Evolutionary conservation across 257 asterid genomes (phyloP), one percentile per base, ranked within the genome.

Genomic region (Coffea eugenioides): DNA sequence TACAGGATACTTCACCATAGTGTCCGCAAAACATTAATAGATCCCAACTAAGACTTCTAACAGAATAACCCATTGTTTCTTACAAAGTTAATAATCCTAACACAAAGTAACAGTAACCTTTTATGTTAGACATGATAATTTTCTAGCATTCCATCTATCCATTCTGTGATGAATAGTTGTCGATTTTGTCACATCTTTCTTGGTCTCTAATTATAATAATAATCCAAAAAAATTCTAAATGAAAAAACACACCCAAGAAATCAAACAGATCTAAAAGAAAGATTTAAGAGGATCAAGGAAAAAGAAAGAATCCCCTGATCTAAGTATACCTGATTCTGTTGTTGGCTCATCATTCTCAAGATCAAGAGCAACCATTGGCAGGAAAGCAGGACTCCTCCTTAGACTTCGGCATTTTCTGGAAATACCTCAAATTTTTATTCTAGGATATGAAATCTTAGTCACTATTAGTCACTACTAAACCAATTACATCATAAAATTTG

Each of bases 351-450:
- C 92, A 16, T 88, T 92, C 36, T 90, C 97, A 71, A 94, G 97
- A 82, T 90, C 79, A 79, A 94, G 91, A 87, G 88, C 84, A 2
- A 85, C 52, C 52, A 83, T 86, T 7, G 91, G 93, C 62, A 89
- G 80, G 8, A 93, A 81, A 25, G 69, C 80, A 16, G 92, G 86
- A 71, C 90, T 89, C 76, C 80, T 88, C 80, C 87, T 86, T 84
- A 83, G 96, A 41, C 88, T 87, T 86, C 86, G 86, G 21, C 97
- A 88, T 87, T 93, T 94, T 69, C 98, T 94, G 87, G 25, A 69
- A 52, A 76, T 5, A 71, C 48, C 43, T 71, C 46, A 49, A 73
- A 62, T 66, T 73, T 71, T 75, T 16, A 71, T 25, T 18, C 45
- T 49, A 71, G 57, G 36, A 66, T 1, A 66, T 16, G 2, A 15